phyloP scores from a whole-genome alignment of 2,329 filamentous ascomycete species.

The Bipolaris bicolor region DNA sequence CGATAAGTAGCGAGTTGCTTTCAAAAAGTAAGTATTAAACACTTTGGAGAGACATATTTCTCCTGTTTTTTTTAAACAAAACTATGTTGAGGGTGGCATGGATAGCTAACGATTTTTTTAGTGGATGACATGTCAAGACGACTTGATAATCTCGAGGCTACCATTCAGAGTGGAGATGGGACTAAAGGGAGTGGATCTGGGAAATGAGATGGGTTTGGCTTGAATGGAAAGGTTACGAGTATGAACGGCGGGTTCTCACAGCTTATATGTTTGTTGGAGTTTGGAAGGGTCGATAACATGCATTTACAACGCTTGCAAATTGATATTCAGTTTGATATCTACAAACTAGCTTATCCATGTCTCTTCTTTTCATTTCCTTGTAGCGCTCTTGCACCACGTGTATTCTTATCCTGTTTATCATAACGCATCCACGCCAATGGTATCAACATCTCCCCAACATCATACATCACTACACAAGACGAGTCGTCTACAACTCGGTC shows the following conservation, averaged over 20 bases:
- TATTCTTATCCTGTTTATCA: background rate
- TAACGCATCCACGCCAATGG: background rate
- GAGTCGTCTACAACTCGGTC: slow-evolving; percentile 69
- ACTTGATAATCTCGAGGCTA: slow-evolving; percentile 80
- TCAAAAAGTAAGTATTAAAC: slow-evolving; percentile 72
- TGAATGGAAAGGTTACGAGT: background rate
- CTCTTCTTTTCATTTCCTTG: slow-evolving; percentile 25
- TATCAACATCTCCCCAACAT: background rate
- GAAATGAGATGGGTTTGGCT: slow-evolving; percentile 19
- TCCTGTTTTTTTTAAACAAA: too few species aligned
- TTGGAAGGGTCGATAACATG: background rate
- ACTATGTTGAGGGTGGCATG: too few species aligned
- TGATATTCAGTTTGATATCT: slow-evolving; percentile 9
- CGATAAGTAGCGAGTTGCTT: slow-evolving; percentile 84
- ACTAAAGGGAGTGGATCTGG: slow-evolving; percentile 34
- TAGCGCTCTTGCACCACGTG: slow-evolving; percentile 9
- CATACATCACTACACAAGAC: background rate
- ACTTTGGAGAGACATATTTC: too few species aligned
- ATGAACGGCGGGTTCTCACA: background rate
- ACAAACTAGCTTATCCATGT: slow-evolving; percentile 8
- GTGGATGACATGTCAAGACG: slow-evolving; percentile 94
- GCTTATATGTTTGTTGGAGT: background rate
- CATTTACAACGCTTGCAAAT: slow-evolving; percentile 2
- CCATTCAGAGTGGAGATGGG: slow-evolving; percentile 64
- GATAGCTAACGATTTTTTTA: slow-evolving; percentile 45